phyloP scores from a whole-genome alignment of 495 filamentous ascomycete genomes.

The Margaritispora aquatica region DNA sequence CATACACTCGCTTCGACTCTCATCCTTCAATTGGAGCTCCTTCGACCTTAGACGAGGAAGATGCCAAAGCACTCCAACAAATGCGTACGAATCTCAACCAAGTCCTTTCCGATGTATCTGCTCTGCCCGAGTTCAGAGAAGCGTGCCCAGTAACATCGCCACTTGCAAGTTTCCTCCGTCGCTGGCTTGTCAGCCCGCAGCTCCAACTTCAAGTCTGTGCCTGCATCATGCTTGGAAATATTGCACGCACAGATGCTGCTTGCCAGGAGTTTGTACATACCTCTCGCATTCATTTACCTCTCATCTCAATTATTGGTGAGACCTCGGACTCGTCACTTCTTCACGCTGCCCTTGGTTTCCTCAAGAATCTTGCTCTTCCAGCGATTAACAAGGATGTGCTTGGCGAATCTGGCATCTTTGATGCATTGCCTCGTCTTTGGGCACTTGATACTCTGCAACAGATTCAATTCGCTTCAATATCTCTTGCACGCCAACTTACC shows the following conservation, averaged over 20 bases:
- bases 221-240: slow-evolving; percentile 70
- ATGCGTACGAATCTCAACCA: slow-evolving; percentile 49
- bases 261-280: slow-evolving; percentile 51
- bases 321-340: slow-evolving; percentile 43
- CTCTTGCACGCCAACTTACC: slow-evolving; percentile 60
- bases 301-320: slow-evolving; percentile 28
- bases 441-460: slow-evolving; percentile 54
- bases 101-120: slow-evolving; percentile 58
- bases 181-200: slow-evolving; percentile 44
- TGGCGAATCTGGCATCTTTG: slow-evolving; percentile 44
- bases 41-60: slow-evolving; percentile 33
- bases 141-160: slow-evolving; percentile 41
- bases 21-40: slow-evolving; percentile 16
- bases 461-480: slow-evolving; percentile 62
- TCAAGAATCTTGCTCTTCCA: slow-evolving; percentile 74
- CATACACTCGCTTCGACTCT: slow-evolving; percentile 27
- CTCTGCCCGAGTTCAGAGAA: slow-evolving; percentile 46
- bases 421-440: slow-evolving; percentile 55
- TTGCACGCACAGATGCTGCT: slow-evolving; percentile 64
- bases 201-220: slow-evolving; percentile 64
- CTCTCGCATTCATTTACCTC: slow-evolving; percentile 44
- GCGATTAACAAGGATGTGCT: slow-evolving; percentile 53
- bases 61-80: slow-evolving; percentile 44
- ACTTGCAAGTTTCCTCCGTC: slow-evolving; percentile 45
- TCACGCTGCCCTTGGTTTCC: slow-evolving; percentile 63